phyloP scores from a whole-genome alignment of 2,329 filamentous ascomycete species.

The Alternaria novae-zelandiae region DNA sequence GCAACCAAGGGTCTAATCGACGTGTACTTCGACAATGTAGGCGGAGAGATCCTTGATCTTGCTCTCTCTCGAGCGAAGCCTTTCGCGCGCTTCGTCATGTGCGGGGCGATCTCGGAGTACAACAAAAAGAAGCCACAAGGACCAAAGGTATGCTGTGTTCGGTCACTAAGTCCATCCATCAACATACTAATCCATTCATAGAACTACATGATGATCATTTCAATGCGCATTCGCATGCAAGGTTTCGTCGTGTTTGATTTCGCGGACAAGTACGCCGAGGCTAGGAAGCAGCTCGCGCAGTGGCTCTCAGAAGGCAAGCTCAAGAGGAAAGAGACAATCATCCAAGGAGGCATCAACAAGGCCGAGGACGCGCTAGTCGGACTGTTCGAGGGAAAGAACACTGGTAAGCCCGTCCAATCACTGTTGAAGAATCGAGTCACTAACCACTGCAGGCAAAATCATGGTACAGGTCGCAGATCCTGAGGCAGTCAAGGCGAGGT shows the following conservation, averaged over 20 bases:
- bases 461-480: constrained; percentile 49
- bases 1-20: constrained; percentile 59
- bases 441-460: constrained; percentile 61
- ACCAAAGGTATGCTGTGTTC: constrained; percentile 47
- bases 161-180: too few relatives aligned
- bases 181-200: too few relatives aligned
- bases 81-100: constrained; percentile 52
- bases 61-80: constrained; percentile 52
- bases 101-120: constrained; percentile 55
- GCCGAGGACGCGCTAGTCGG: constrained; percentile 69
- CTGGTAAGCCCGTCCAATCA: constrained; percentile 58
- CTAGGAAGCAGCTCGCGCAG: constrained; percentile 65
- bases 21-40: constrained; percentile 60
- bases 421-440: not conserved
- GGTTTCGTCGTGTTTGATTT: constrained; percentile 77
- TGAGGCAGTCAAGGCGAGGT: constrained; percentile 49
- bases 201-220: constrained; percentile 54
- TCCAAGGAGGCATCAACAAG: constrained; percentile 70
- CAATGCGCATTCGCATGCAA: constrained; percentile 54
- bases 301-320: constrained; percentile 76
- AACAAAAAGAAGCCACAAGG: constrained; percentile 57
- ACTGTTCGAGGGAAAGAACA: constrained; percentile 73
- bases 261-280: constrained; percentile 62
- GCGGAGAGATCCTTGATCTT: constrained; percentile 57
- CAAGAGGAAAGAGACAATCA: constrained; percentile 72